phyloP scores from a whole-genome alignment of 2,329 filamentous ascomycete genomes.

The Phaeosphaeria sp. region DNA sequence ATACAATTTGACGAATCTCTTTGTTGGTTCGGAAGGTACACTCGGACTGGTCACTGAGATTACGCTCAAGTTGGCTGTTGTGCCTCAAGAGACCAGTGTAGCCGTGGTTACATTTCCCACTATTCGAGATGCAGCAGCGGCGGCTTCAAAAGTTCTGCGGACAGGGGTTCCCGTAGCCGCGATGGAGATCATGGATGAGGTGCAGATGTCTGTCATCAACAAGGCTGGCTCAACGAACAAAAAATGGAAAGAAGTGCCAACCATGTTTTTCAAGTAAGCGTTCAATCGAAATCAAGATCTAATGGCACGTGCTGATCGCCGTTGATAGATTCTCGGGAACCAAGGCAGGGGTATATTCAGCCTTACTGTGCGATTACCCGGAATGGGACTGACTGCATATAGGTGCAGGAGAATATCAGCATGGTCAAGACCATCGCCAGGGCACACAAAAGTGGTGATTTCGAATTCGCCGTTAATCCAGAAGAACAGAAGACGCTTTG shows the following conservation, averaged over 20 bases:
- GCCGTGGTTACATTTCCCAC: conserved; percentile 81
- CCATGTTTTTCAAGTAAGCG: conserved; percentile 78
- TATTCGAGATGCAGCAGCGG: conserved; percentile 76
- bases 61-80: conserved; percentile 78
- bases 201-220: conserved; percentile 86
- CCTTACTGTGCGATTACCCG: conserved; percentile 20
- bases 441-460: conserved; percentile 61
- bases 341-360: conserved; percentile 61
- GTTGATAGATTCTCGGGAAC: conserved; percentile 71
- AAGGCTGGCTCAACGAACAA: conserved; percentile 72
- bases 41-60: conserved; percentile 82
- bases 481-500: conserved; percentile 63
- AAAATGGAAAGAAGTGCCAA: conserved; percentile 77
- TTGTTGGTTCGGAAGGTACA: conserved; percentile 83
- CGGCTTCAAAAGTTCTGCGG: conserved; percentile 78
- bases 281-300: conserved; percentile 3
- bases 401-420: conserved; percentile 76
- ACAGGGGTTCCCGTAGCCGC: conserved; percentile 75
- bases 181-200: conserved; percentile 88
- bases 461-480: conserved; percentile 62
- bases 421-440: conserved; percentile 73
- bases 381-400: conserved; percentile 37
- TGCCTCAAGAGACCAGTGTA: conserved; percentile 77
- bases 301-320: conserved; percentile 28
- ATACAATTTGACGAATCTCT: conserved; percentile 81